Base-by-base conservation (phyloP, 2,329 filamentous ascomycete genomes). In the Colletotrichum limetticola region DNA sequence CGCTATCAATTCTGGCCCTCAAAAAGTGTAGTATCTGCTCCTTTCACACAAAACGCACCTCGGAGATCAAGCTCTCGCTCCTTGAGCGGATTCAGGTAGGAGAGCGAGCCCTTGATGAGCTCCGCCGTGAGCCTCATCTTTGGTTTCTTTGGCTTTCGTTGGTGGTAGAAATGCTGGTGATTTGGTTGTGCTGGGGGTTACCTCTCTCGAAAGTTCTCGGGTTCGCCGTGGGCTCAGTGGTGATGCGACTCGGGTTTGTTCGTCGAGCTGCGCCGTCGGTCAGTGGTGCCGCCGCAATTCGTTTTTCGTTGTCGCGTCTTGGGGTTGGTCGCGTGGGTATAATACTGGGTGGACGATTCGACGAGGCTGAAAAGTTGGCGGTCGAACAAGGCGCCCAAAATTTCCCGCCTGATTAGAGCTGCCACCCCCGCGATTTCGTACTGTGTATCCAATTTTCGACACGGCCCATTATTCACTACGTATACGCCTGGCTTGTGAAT, bases 41-140 rank as follows among this genome's bases (percentile, higher is more conserved):
- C 95, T 97, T 95, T 93, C 93, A 91, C 37, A 32, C 28, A 80
- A 85, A 85, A 90, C 95, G 91, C 94, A 98, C 97, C 97, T 98
- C 97, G 92, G 80, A 99, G 94, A 89, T 98, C 95, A 84, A 99
- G 91, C 91, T 99, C 97, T 85, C 97, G 95, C 90, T 99, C 97
- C 87, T 97, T 97, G 84, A 99, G 91, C 83, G 96, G 95, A 86
- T 98, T 99, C 86, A 98, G 93, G 89, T 98, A 99, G 83, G 96
- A 98, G 78, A 98, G 93, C 82, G 97, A 98, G 84, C 91, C 92
- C 85, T 95, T 91, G 86, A 99, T 97, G 80, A 98, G 92, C 84
- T 98, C 97, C 78, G 94, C 92, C 76, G 96, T 98, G 86, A 99
- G 92, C 89, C 96, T 93, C 97, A 99, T 98, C 77, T 82, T 86